phyloP scores from a whole-genome alignment of 352 stramenopile genomes.

The Phytopythium cucurbitacearum region DNA sequence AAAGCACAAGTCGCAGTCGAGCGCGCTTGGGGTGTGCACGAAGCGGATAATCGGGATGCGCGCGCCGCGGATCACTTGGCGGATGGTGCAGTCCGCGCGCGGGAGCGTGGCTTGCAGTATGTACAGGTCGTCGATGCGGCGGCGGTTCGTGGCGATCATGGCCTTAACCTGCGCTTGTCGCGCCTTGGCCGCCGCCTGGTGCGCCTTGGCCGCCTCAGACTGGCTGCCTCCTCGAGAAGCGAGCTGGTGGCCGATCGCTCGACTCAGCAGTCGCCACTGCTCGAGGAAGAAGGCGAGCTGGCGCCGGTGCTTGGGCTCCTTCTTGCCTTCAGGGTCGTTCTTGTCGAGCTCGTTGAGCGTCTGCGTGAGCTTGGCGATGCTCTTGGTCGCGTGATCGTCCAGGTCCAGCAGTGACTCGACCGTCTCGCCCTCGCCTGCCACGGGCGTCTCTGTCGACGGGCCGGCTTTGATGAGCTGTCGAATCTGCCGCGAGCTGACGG shows the following conservation, averaged over 20 bases:
- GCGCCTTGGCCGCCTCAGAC: conserved; percentile 8
- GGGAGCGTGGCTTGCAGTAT: conserved; percentile 37
- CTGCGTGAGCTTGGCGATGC: conserved; percentile 38
- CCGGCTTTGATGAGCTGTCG: conserved; percentile 30
- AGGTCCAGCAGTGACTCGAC: conserved; percentile 34
- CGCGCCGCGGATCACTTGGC: conserved; percentile 59
- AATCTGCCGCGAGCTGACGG: conserved; percentile 35
- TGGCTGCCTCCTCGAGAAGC: conserved; percentile 3
- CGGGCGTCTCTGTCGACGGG: background rate
- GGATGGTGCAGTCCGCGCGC: conserved; percentile 47
- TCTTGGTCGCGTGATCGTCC: conserved; percentile 38
- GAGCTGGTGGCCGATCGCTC: conserved; percentile 28
- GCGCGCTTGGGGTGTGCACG: conserved; percentile 35
- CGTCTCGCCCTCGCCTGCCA: conserved; percentile 2
- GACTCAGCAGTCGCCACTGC: conserved; percentile 26
- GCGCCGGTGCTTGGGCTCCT: conserved; percentile 20
- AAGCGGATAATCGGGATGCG: conserved; percentile 84
- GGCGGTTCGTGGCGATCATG: conserved; percentile 28
- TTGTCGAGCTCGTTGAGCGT: conserved; percentile 33
- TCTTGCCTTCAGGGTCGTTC: conserved; percentile 14
- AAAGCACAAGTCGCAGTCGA: conserved; percentile 84
- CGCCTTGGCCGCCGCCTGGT: conserved; percentile 3
- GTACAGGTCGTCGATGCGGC: conserved; percentile 47
- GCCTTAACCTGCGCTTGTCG: conserved; percentile 24
- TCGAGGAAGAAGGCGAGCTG: conserved; percentile 43